phyloP scores from a whole-genome alignment of 179 eudicot species.

The Beta corolliflora region DNA sequence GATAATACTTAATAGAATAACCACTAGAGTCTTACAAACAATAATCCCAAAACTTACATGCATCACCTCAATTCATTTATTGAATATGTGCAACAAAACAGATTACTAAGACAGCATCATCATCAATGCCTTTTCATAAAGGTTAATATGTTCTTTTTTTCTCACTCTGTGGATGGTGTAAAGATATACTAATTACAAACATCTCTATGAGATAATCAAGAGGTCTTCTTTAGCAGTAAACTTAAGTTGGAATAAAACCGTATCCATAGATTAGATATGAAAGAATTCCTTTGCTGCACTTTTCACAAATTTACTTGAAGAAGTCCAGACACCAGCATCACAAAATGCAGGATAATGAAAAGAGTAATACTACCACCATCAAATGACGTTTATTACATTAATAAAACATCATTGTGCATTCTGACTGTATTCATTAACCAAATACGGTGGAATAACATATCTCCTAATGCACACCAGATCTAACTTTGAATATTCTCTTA shows the following conservation, averaged over 20 bases:
- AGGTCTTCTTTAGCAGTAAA: background rate
- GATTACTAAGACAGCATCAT: too few relatives aligned
- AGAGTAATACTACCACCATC: background rate
- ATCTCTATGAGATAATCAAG: background rate
- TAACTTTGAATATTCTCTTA: background rate
- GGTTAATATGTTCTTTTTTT: too few relatives aligned
- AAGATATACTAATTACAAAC: background rate
- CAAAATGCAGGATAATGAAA: background rate
- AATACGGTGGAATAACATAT: background rate
- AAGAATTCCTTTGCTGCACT: background rate
- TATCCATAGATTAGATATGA: too few relatives aligned
- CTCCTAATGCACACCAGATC: background rate
- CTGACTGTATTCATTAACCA: background rate
- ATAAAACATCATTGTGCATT: background rate
- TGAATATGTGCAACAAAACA: too few relatives aligned
- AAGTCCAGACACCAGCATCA: background rate
- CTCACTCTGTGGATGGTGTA: too few relatives aligned
- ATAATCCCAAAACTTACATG: background rate
- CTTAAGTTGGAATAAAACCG: background rate
- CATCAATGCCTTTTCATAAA: too few relatives aligned
- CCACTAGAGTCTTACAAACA: background rate
- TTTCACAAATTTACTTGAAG: background rate
- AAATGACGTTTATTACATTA: background rate
- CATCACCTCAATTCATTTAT: too few relatives aligned
- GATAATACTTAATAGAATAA: background rate